Evolutionary conservation across 2,329 filamentous ascomycete species (phyloP).

Genomic region (Karstenula rhodostoma): DNA sequence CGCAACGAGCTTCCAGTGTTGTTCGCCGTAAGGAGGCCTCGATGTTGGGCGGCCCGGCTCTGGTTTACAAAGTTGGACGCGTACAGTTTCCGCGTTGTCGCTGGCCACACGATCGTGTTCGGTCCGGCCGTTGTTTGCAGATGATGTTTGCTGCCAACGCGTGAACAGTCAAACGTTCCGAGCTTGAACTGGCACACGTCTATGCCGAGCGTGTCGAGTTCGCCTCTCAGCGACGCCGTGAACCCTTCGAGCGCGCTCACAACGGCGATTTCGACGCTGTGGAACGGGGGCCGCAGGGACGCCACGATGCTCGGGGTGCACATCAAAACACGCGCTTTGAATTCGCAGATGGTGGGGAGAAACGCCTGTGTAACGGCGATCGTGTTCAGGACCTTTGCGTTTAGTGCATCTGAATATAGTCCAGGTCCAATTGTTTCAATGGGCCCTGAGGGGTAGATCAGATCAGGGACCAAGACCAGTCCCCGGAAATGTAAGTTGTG

Average conservation of each 20-base stretch:
- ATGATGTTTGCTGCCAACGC: slow-evolving; percentile 60
- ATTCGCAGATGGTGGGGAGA: slow-evolving; percentile 64
- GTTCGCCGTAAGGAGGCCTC: slow-evolving; percentile 60
- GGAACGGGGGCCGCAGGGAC: slow-evolving; percentile 80
- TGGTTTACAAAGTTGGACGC: slow-evolving; percentile 50
- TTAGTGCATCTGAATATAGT: slow-evolving; percentile 87
- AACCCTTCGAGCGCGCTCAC: slow-evolving; percentile 88
- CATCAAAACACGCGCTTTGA: slow-evolving; percentile 73
- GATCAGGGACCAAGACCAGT: slow-evolving; percentile 82
- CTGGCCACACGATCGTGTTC: slow-evolving; percentile 50
- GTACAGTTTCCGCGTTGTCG: slow-evolving; percentile 45
- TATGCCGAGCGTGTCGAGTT: slow-evolving; percentile 78
- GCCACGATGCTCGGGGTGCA: slow-evolving; percentile 82
- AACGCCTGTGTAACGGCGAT: slow-evolving; percentile 90
- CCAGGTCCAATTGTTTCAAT: slow-evolving; percentile 86
- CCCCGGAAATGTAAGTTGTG: slow-evolving; percentile 81
- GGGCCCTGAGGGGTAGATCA: slow-evolving; percentile 79
- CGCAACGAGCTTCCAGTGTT: slow-evolving; percentile 74
- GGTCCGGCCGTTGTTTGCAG: slow-evolving; percentile 44
- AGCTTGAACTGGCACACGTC: slow-evolving; percentile 88
- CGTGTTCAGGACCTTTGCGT: slow-evolving; percentile 88
- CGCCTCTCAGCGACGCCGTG: slow-evolving; percentile 78
- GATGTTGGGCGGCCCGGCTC: slow-evolving; percentile 53
- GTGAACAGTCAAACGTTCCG: slow-evolving; percentile 85
- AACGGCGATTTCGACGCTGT: slow-evolving; percentile 86